Base-by-base conservation (phyloP, 2,329 filamentous ascomycete species). In the Aquanectria penicillioides region DNA sequence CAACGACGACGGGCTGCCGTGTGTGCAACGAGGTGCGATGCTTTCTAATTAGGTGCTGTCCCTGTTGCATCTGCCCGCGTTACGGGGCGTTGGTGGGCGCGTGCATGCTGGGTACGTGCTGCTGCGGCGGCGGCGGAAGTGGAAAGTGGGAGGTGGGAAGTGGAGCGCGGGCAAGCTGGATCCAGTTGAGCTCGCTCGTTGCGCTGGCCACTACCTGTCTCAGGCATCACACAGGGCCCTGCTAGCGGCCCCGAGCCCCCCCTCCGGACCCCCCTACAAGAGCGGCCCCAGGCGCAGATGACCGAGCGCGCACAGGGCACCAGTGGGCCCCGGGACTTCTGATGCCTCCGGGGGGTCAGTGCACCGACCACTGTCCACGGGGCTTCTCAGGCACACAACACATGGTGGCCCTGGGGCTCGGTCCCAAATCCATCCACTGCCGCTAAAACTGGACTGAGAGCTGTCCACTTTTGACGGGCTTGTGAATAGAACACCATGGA, bases 291-390 rank as follows among this genome's bases (percentile, higher is more conserved):
- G 68, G 44, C 65, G 68, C 68, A 70, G 61, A 70, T 70, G 68
- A 70, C 68, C 68, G 68, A 70, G 63, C 62, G 64, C 66, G 68
- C 68, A 70, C 68, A 67, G 68, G 60, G 59, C 68, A 64, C 60
- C 47, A 41, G 41, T 37, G 65, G 66, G 55, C 59, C 63, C 60
- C 57, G 58, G 41, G 26, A 33, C 51, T 59, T 37, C 40, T 41
- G 28, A 48, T 34, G 43, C 26, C 41, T 47, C 47, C 47, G 25
- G 28, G 17, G 26, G 54, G 47, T 51, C 54, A 33, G 54, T 52
- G 54, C 54, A 31, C 47, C 26, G 40, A 29, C 54, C 31, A 26
- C 47, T 36, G 34, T 9, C 25, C 12, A 41, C 37, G 10, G 38
- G 31, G 28, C 44, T 28, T 47, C 40, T 52, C 40, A 57, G 55